phyloP scores from a whole-genome alignment of 2,329 filamentous ascomycete species.

The Colletotrichum filicis region DNA sequence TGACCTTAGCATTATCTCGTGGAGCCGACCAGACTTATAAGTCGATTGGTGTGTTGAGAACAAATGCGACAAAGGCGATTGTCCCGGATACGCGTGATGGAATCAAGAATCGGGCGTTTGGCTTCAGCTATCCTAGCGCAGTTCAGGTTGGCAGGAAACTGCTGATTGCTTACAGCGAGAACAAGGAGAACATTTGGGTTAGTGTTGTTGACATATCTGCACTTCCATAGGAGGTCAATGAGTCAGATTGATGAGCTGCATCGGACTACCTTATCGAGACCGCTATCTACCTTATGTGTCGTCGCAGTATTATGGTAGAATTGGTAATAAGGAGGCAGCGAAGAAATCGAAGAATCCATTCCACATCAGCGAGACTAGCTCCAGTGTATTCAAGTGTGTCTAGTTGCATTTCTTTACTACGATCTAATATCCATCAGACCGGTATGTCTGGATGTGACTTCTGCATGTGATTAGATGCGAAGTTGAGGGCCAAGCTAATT shows the following conservation, averaged over 20 bases:
- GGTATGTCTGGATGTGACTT: background rate
- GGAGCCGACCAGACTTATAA: constrained; percentile 28
- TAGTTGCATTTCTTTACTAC: background rate
- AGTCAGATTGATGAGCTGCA: too few species aligned
- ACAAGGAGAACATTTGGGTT: constrained; percentile 43
- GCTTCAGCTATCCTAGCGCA: constrained; percentile 40
- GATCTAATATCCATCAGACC: background rate
- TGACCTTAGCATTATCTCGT: constrained; percentile 37
- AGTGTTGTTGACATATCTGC: constrained; percentile 36
- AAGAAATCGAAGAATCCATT: too few species aligned
- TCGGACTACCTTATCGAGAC: too few species aligned
- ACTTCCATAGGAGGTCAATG: constrained; percentile 9
- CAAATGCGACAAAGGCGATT: constrained; percentile 37
- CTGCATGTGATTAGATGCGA: too few species aligned
- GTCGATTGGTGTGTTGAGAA: constrained; percentile 37
- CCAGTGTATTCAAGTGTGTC: too few species aligned
- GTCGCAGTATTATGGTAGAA: too few species aligned
- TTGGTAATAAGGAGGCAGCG: too few species aligned
- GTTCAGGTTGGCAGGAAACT: constrained; percentile 38
- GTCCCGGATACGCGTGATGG: constrained; percentile 39
- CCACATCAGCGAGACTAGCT: too few species aligned
- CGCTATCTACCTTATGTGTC: too few species aligned
- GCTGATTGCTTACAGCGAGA: constrained; percentile 40
- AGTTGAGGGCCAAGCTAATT: too few species aligned
- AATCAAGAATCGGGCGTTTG: constrained; percentile 36